Base-by-base conservation (phyloP, 768 basidiomycete genomes). In the Lenzites betulinus region DNA sequence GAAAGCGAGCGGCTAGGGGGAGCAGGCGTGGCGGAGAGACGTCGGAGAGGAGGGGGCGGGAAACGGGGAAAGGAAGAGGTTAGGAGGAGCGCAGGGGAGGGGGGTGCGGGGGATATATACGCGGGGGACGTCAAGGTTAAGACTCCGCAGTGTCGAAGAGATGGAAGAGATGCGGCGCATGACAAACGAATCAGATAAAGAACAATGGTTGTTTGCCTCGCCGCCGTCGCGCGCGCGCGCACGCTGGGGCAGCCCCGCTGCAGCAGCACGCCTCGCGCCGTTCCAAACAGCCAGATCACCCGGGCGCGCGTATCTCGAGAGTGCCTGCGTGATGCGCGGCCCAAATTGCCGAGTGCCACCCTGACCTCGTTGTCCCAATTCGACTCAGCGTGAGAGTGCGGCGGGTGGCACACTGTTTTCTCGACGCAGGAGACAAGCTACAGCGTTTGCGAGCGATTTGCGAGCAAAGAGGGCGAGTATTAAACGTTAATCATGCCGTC, bases 101-200 rank as follows among this genome's bases (percentile, higher is more conserved):
- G 49, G 23, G 30, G 9, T 5, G 33, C 16, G 33, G 49, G 23
- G 9, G 20, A 23, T 56, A 44, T 51, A 42, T 55, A 46, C 25
- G 41, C 39, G 26, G 7, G 48, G 16, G 28, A 15, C 22, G 26
- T 15, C 49, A 55, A 56, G 54, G 60, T 55, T 56, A 22, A 22
- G 49, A 51, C 60, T 60, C 59, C 59, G 59, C 59, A 53, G 44
- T 12, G 42, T 18, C 18, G 16, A 20, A 20, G 42, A 20, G n/a
- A 20, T 30, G 30, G 20, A 35, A 23, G 43, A 18, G 18, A 13
- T 18, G 42, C 41, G 20, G 28, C 53, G 30, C 53, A 54, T 44
- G 42, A 44, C 42, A 35, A n/a, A 35, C 42, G 26, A 28, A 61
- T 61, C 60, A 54, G 60, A 61, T 61, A 55, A 61, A 50, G 48